A percentile compares a stretch with the other conserved stretches of the same genome.
Evolutionary conservation across 2,329 filamentous ascomycete genomes (phyloP).

Genomic region (Leptographium procerum): DNA sequence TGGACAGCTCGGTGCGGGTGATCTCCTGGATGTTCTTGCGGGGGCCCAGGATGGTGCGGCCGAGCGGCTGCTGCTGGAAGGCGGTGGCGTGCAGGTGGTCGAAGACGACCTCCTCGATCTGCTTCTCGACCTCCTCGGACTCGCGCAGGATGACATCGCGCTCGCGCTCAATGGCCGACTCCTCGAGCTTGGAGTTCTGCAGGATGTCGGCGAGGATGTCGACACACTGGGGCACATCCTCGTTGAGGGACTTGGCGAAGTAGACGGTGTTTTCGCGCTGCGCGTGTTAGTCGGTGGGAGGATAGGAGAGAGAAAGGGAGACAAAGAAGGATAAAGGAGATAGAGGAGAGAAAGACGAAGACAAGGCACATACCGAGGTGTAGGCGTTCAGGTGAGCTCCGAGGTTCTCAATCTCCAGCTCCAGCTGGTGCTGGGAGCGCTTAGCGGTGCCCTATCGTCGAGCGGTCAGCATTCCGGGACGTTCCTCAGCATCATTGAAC

Average conservation of each 20-base stretch:
- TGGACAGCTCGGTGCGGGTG: constrained; percentile 75
- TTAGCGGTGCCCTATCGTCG: constrained; percentile 77
- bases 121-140: constrained; percentile 99
- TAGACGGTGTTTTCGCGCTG: constrained; percentile 99
- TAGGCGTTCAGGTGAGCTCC: constrained; percentile 98
- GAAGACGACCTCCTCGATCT: constrained; percentile 98
- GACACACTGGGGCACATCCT: constrained; percentile 89
- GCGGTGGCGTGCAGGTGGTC: constrained; percentile 98
- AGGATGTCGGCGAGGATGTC: constrained; percentile 99
- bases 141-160: constrained; percentile 97
- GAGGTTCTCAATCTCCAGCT: constrained; percentile 99
- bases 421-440: constrained; percentile 91
- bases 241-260: constrained; percentile 98
- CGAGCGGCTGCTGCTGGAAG: constrained; percentile 90
- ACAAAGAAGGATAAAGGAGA: background rate
- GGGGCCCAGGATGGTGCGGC: constrained; percentile 93
- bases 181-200: constrained; percentile 97
- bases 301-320: background rate
- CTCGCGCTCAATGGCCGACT: constrained; percentile 87
- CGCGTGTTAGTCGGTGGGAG: constrained; percentile 8
- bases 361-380: too few species aligned
- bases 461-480: background rate
- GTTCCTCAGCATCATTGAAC: too few species aligned
- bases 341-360: constrained; percentile 28
- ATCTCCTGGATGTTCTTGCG: constrained; percentile 98